These are phyloP conservation scores for Sugiyamaella castrensis DNA, from an alignment of 1,139 yeast species.

Conservation along the genomic window DNA sequence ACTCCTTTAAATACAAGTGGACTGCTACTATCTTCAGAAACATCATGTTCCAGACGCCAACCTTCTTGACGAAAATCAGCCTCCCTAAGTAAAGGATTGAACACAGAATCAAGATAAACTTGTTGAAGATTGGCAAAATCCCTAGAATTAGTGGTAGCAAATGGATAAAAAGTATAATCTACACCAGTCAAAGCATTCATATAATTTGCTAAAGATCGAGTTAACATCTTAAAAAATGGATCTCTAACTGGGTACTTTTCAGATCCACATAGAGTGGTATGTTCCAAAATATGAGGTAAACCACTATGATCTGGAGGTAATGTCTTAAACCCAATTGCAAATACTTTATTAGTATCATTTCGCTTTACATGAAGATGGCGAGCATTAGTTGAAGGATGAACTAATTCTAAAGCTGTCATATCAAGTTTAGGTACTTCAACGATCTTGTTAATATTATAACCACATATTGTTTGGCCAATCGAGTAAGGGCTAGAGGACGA, in stretches of 20 bases:
- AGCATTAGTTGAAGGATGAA: slow-evolving; percentile 68
- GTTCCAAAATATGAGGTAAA: slow-evolving; percentile 93
- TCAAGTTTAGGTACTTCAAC: slow-evolving; percentile 78
- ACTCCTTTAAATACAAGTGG: slow-evolving; percentile 87
- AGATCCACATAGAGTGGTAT: slow-evolving; percentile 93
- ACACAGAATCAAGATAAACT: slow-evolving; percentile 84
- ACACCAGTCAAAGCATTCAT: slow-evolving; percentile 99
- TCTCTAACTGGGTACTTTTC: slow-evolving; percentile 88
- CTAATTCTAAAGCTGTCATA: slow-evolving; percentile 69
- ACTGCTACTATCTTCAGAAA: slow-evolving; percentile 50
- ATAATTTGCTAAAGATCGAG: slow-evolving; percentile 80
- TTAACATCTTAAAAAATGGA: slow-evolving; percentile 96
- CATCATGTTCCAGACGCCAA: slow-evolving; percentile 87
- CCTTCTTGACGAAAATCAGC: slow-evolving; percentile 95
- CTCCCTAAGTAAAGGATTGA: slow-evolving; percentile 71
- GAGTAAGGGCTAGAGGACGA: neutral
- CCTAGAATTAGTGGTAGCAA: slow-evolving; percentile 82
- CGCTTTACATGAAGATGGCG: slow-evolving; percentile 83
- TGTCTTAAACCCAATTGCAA: slow-evolving; percentile 86
- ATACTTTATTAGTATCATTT: slow-evolving; percentile 77
- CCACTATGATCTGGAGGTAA: slow-evolving; percentile 94
- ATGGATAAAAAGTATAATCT: slow-evolving; percentile 93
- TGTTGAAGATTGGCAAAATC: slow-evolving; percentile 84
- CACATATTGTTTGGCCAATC: slow-evolving; percentile 59
- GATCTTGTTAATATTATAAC: slow-evolving; percentile 61